Percentiles rank a stretch among this genome's conserved stretches.
phyloP scores from a whole-genome alignment of 1,139 yeast genomes.

The Zygosaccharomyces pseudobailii region DNA sequence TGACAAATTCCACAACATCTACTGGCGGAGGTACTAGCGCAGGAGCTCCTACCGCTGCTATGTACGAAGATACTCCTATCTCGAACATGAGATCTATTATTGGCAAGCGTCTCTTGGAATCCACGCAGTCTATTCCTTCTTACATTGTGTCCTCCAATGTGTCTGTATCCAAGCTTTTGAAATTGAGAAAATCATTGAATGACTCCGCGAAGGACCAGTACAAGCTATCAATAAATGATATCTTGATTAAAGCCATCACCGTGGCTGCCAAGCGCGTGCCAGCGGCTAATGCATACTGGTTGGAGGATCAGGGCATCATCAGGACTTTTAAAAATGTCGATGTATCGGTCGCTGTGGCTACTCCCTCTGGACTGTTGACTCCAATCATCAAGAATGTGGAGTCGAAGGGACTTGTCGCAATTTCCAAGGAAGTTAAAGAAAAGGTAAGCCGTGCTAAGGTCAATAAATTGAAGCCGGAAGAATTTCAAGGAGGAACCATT shows the following conservation, averaged over 20 bases:
- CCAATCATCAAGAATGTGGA: conserved; percentile 91
- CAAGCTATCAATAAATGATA: conserved; percentile 90
- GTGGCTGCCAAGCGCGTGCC: conserved; percentile 88
- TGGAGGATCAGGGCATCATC: conserved; percentile 81
- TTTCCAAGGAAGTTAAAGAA: conserved; percentile 82
- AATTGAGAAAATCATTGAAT: conserved; percentile 87
- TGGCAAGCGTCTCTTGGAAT: conserved; percentile 80
- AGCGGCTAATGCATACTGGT: conserved; percentile 90
- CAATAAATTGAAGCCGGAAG: conserved; percentile 89
- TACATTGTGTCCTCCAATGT: conserved; percentile 85
- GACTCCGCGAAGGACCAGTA: conserved; percentile 80
- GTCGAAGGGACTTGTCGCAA: conserved; percentile 74
- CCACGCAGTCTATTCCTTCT: conserved; percentile 84
- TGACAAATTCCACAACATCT: conserved; percentile 35
- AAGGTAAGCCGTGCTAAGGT: conserved; percentile 95
- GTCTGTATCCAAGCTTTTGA: conserved; percentile 83
- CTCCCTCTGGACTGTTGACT: conserved; percentile 94
- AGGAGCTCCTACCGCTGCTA: conserved; percentile 49
- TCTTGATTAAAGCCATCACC: conserved; percentile 90
- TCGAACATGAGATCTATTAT: conserved; percentile 92
- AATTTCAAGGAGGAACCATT: conserved; percentile 98
- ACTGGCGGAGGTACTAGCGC: conserved; percentile 31
- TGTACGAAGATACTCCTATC: conserved; percentile 79
- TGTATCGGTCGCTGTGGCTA: conserved; percentile 97
- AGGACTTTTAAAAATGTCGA: conserved; percentile 91